Base-by-base conservation (phyloP, 257 asterid genomes). In the Leptodermis oblonga region DNA sequence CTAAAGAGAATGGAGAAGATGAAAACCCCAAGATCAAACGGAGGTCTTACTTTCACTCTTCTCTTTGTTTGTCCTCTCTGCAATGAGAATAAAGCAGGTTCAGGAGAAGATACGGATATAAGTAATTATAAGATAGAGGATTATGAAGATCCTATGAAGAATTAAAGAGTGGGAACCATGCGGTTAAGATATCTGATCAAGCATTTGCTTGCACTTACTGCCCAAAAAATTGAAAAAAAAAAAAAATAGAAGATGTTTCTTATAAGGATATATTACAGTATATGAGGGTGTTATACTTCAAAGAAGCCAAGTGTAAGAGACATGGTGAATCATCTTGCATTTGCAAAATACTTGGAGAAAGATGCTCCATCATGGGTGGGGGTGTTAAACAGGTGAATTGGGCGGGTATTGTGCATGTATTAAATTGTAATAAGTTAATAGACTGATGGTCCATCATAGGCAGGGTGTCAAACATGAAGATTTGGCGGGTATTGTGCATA, bases 151-250 rank as follows among this genome's bases (percentile, higher is more conserved):
- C 81, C 18, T 74, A 74, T 39, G 69, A 81, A 71, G 81, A 77
- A 58, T 73, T 86, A 74, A 89, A 82, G 89, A 80, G 73, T 36
- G 92, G 96, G 60, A 85, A 76, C 36, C 80, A 77, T 79, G 64
- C 78, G 77, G 82, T 86, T 43, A 86, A 73, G 73, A 48, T 79
- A 74, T 86, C 96, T 6, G 85, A 79, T 49, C 72, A 79, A 58
- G 82, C 83, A 18, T 87, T 82, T 76, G 68, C 81, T 45, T 94
- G 97, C 82, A 95, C 96, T 20, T 90, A 63, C 74, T 93, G 99
- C 80, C 81, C 91, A n/a, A n/a, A n/a, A n/a, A n/a, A n/a, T n/a
- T n/a, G n/a, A n/a, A 81, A 80, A 73, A 87, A 84, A 73, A 79
- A 77, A 73, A 89, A 85, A 84, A 76, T 78, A 37, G 88, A 76